Conservation (phyloP, 441 rosid species). For the Adansonia madagascariensis region DNA sequence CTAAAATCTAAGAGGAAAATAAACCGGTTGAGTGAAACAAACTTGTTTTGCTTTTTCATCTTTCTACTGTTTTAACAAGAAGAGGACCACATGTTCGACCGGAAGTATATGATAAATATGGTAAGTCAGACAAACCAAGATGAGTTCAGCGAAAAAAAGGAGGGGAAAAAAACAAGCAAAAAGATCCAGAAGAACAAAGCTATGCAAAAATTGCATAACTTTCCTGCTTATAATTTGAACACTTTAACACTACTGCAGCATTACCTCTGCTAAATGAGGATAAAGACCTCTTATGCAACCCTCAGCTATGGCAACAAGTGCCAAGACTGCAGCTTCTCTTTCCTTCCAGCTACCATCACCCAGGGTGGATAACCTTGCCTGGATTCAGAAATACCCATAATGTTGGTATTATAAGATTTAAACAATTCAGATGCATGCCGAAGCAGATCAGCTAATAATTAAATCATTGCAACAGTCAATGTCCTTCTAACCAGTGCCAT, state of each 20-base stretch:
- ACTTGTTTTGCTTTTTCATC: background rate
- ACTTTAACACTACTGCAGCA: conserved; percentile 3
- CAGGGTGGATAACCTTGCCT: conserved; percentile 72
- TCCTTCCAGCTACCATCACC: conserved; percentile 97
- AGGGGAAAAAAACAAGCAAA: background rate
- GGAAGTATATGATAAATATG: background rate
- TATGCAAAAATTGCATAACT: background rate
- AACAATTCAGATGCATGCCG: background rate
- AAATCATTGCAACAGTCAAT: background rate
- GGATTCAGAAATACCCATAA: conserved; percentile 21
- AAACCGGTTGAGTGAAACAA: conserved; percentile 1
- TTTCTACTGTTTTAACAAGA: background rate
- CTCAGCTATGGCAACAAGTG: conserved; percentile 92
- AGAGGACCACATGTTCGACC: background rate
- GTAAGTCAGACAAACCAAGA: background rate
- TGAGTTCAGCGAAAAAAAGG: background rate
- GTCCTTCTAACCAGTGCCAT: background rate
- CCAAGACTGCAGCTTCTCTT: conserved; percentile 97
- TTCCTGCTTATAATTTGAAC: background rate
- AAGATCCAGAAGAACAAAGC: background rate
- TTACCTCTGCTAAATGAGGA: conserved; percentile 86
- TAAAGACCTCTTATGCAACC: conserved; percentile 93
- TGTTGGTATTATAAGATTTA: background rate
- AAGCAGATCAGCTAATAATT: background rate
- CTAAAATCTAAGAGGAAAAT: background rate